These are phyloP conservation scores for Apiotrichum laibachii DNA, from an alignment of 1,284 basidiomycete genomes.

Conservation along the genomic window DNA sequence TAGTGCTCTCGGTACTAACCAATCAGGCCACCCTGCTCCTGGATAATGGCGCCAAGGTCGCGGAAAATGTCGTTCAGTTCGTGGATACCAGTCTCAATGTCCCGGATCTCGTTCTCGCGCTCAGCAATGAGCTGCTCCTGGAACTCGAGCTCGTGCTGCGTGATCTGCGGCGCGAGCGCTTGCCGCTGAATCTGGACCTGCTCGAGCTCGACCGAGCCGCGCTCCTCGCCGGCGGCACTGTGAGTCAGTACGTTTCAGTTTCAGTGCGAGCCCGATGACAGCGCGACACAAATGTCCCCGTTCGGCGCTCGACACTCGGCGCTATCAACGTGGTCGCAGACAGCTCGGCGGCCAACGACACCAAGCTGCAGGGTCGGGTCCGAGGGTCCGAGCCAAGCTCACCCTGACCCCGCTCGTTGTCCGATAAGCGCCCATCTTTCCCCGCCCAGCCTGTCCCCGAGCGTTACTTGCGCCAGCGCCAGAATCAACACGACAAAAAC, in stretches of 20 bases:
- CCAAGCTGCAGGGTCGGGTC: background rate
- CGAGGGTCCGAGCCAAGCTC: too few species aligned
- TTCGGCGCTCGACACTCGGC: too few species aligned
- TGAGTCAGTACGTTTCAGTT: background rate
- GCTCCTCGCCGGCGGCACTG: slow-evolving; percentile 25
- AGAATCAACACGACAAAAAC: slow-evolving; percentile 3
- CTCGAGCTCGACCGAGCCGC: slow-evolving; percentile 43
- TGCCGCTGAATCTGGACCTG: slow-evolving; percentile 41
- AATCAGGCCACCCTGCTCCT: slow-evolving; percentile 91
- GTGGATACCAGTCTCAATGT: slow-evolving; percentile 96
- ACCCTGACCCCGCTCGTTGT: background rate
- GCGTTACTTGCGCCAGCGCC: background rate
- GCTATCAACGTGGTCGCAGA: too few species aligned
- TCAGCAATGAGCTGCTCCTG: slow-evolving; percentile 95
- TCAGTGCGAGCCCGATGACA: background rate
- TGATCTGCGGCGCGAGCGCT: slow-evolving; percentile 57
- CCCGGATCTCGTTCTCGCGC: slow-evolving; percentile 89
- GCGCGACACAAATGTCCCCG: too few species aligned
- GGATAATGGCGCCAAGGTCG: slow-evolving; percentile 89
- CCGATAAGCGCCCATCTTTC: too few species aligned
- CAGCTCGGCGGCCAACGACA: background rate
- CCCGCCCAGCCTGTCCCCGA: too few species aligned
- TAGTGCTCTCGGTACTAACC: slow-evolving; percentile 58
- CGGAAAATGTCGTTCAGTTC: slow-evolving; percentile 97
- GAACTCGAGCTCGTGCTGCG: slow-evolving; percentile 87